These are phyloP conservation scores for Toxicodendron radicans DNA, from an alignment of 345 rosid genomes.

Conservation along the genomic window DNA sequence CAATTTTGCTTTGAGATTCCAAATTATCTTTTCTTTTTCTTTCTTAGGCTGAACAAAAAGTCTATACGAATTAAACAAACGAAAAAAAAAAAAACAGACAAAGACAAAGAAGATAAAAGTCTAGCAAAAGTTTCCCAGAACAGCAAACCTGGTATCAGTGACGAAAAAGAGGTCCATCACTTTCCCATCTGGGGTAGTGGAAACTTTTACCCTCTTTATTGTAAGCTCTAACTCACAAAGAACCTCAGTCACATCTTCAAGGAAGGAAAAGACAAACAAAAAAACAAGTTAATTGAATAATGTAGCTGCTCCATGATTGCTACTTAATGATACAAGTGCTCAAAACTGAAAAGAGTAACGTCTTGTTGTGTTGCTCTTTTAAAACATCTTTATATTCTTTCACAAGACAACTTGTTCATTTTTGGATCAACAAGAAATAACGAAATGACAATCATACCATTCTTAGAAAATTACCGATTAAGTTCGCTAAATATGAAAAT, in stretches of 20 bases:
- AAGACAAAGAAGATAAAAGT: background rate
- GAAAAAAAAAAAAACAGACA: background rate
- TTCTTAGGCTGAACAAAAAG: background rate
- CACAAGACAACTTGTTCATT: background rate
- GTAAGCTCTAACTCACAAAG: slow-evolving; percentile 66
- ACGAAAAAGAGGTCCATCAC: slow-evolving; percentile 70
- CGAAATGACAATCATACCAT: background rate
- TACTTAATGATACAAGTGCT: background rate
- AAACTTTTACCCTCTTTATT: slow-evolving; percentile 65
- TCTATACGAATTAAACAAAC: background rate
- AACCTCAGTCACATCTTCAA: slow-evolving; percentile 60
- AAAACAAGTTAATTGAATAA: background rate
- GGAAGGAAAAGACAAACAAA: background rate
- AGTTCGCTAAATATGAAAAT: too few species aligned
- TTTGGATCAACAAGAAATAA: background rate
- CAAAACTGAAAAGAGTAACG: background rate
- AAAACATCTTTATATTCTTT: background rate
- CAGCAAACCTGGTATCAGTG: slow-evolving; percentile 64
- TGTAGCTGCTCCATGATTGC: background rate
- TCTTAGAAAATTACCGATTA: background rate
- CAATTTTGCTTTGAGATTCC: slow-evolving; percentile 8
- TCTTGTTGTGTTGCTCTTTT: background rate
- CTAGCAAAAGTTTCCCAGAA: slow-evolving; percentile 10
- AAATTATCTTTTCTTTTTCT: background rate
- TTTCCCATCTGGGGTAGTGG: slow-evolving; percentile 70